These are phyloP conservation scores for Zasmidium citrigriseum DNA, from an alignment of 2,329 filamentous ascomycete genomes.

Conservation along the genomic window DNA sequence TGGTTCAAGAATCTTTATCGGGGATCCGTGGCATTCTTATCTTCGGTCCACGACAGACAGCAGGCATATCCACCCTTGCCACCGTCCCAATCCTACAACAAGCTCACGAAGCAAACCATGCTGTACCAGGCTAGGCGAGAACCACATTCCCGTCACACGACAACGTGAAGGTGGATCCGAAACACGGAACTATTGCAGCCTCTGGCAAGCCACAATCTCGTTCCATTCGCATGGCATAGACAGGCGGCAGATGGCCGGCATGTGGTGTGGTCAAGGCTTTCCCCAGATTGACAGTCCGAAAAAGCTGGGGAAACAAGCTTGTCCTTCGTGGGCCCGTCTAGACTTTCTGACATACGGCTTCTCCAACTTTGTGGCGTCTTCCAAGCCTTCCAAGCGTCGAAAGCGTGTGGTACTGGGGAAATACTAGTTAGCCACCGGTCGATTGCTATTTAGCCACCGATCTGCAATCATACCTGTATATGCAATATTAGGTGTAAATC, in stretches of 20 bases:
- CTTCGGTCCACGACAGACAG: neutral
- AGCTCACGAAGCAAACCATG: neutral
- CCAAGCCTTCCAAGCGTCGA: neutral
- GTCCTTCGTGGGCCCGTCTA: constrained; percentile 1
- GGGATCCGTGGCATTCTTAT: constrained; percentile 2
- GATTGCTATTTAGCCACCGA: too few relatives aligned
- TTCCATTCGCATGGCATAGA: neutral
- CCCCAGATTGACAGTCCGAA: constrained; percentile 6
- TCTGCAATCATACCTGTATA: too few relatives aligned
- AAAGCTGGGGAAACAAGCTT: constrained; percentile 1
- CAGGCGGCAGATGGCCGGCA: neutral
- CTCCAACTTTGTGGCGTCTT: neutral
- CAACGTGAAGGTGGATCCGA: constrained; percentile 5
- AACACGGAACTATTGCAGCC: neutral
- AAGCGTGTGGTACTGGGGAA: neutral
- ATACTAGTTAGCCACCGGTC: too few relatives aligned
- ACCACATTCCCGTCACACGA: constrained; percentile 7
- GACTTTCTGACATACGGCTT: constrained; percentile 1
- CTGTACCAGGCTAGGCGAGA: neutral
- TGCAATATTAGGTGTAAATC: too few relatives aligned
- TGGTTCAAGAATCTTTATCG: neutral
- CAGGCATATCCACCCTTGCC: neutral
- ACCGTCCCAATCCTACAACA: neutral
- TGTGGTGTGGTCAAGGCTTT: neutral
- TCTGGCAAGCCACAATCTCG: constrained; percentile 4